Percentiles rank a stretch among this genome's conserved stretches.
phyloP scores from a whole-genome alignment of 148 eudicot species.

The Spergularia marina region DNA sequence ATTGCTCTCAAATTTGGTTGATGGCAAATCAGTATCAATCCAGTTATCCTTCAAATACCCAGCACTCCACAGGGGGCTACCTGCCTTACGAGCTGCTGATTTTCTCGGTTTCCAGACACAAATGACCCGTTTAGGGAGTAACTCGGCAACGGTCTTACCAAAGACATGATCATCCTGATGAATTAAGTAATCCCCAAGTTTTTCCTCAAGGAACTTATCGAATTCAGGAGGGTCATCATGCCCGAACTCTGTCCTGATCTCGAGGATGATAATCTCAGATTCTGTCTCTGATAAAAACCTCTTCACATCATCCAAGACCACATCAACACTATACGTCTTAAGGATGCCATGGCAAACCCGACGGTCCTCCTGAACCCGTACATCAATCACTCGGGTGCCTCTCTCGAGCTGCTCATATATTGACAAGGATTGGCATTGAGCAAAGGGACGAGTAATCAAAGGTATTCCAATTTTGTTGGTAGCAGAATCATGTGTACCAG shows the following conservation, averaged over 20 bases:
- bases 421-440: conserved; percentile 84
- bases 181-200: conserved; percentile 68
- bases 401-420: conserved; percentile 68
- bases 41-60: conserved; percentile 81
- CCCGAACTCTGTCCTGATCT: conserved; percentile 85
- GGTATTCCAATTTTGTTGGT: conserved; percentile 81
- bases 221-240: conserved; percentile 84
- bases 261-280: conserved; percentile 82
- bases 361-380: conserved; percentile 76
- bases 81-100: conserved; percentile 54
- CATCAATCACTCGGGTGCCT: conserved; percentile 67
- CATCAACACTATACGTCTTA: conserved; percentile 57
- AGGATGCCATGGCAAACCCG: conserved; percentile 84
- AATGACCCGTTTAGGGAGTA: conserved; percentile 71
- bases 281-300: conserved; percentile 67
- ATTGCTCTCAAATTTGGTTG: conserved; percentile 86
- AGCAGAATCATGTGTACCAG: conserved; percentile 91
- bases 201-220: conserved; percentile 59
- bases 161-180: conserved; percentile 80
- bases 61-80: conserved; percentile 60
- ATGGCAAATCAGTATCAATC: conserved; percentile 87
- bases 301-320: conserved; percentile 64
- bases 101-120: conserved; percentile 91
- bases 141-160: conserved; percentile 55
- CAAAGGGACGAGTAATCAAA: conserved; percentile 69